Percentiles rank a stretch among this genome's conserved stretches.
Evolutionary conservation across 345 rosid genomes (phyloP).

Genomic region (Pelargonium nanum): DNA sequence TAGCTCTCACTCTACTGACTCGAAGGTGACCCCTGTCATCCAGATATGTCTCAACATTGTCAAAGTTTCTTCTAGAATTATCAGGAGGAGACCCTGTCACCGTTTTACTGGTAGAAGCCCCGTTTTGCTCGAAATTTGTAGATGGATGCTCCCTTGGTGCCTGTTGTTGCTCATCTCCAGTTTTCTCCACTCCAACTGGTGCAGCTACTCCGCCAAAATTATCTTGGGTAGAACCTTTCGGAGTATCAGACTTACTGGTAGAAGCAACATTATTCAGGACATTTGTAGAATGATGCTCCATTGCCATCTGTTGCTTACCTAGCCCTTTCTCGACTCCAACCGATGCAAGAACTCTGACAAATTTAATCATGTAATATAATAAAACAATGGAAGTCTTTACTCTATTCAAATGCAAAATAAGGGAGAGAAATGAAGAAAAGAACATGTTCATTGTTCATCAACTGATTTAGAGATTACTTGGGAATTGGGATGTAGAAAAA

Average conservation of each 20-base stretch:
- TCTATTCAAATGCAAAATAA: neutral
- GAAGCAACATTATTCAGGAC: constrained; percentile 19
- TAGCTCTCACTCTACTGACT: constrained; percentile 68
- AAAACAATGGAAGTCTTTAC: neutral
- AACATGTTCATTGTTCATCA: neutral
- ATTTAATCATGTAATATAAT: constrained; percentile 8
- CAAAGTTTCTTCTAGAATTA: constrained; percentile 28
- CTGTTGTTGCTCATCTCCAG: constrained; percentile 29
- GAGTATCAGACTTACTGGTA: constrained; percentile 26
- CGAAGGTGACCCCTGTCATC: constrained; percentile 74
- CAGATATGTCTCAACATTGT: constrained; percentile 62
- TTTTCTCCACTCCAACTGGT: constrained; percentile 21
- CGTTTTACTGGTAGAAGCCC: constrained; percentile 21
- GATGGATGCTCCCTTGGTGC: constrained; percentile 15
- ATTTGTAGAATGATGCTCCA: constrained; percentile 23
- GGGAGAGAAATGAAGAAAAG: neutral
- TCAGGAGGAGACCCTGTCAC: constrained; percentile 23
- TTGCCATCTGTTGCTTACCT: constrained; percentile 23
- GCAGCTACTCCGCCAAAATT: constrained; percentile 42
- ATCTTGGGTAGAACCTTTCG: constrained; percentile 23
- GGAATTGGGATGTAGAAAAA: neutral
- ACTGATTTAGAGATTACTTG: neutral
- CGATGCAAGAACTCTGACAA: constrained; percentile 45
- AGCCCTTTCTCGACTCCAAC: constrained; percentile 22
- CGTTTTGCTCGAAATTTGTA: constrained; percentile 22